Evolutionary conservation across 2,329 filamentous ascomycete species (phyloP).

Genomic region (Geosmithia morbida): DNA sequence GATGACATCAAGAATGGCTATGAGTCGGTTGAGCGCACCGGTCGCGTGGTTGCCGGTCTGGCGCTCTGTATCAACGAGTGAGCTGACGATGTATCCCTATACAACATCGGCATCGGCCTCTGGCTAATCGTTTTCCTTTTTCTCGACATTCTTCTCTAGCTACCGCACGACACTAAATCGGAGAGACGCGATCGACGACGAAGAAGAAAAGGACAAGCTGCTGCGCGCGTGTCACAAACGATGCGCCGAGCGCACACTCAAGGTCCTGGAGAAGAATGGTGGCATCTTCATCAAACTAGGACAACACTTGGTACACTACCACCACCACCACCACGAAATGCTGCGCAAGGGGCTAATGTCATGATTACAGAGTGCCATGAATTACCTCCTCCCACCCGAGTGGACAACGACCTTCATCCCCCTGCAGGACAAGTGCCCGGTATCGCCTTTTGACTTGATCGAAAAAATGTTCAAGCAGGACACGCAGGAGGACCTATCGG

Average conservation of each 20-base stretch:
- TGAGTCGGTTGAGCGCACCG: constrained; percentile 60
- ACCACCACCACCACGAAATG: constrained; percentile 2
- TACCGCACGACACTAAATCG: constrained; percentile 76
- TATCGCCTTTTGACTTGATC: constrained; percentile 79
- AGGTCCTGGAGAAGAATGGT: constrained; percentile 85
- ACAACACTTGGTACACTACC: constrained; percentile 59
- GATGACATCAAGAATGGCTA: constrained; percentile 66
- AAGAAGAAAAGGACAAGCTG: constrained; percentile 48
- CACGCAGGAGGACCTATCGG: constrained; percentile 62
- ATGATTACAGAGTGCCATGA: constrained; percentile 62
- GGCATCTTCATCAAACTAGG: constrained; percentile 98
- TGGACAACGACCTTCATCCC: constrained; percentile 96
- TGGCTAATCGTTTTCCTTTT: background rate
- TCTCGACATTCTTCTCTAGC: constrained; percentile 28
- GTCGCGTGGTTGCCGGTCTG: constrained; percentile 61
- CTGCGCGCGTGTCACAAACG: constrained; percentile 80
- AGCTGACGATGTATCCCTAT: constrained; percentile 2
- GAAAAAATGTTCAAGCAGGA: constrained; percentile 75
- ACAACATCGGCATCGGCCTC: background rate
- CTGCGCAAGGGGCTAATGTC: background rate
- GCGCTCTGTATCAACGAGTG: constrained; percentile 83
- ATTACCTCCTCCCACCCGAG: constrained; percentile 78
- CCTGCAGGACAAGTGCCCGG: constrained; percentile 86
- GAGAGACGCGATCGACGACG: constrained; percentile 45
- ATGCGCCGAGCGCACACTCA: constrained; percentile 77